phyloP scores from a whole-genome alignment of 228 moss, liverwort and hornwort genomes.

The Sphagnum fallax region DNA sequence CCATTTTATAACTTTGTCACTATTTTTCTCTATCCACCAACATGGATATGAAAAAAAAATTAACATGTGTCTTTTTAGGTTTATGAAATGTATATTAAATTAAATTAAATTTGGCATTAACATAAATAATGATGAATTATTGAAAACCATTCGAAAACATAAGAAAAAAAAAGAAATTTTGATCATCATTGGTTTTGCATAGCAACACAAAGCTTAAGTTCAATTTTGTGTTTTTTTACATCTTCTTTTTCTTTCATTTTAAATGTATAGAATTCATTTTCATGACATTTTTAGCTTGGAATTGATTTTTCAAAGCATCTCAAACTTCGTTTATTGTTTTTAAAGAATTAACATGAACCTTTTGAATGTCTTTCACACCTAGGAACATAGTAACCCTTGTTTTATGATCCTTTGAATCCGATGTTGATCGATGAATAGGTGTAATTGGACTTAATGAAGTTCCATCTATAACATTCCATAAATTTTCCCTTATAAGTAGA shows the following conservation, averaged over 20 bases:
- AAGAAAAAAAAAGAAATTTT: too few relatives aligned
- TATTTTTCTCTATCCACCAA: too few relatives aligned
- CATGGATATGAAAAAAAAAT: too few relatives aligned
- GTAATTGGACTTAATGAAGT: not conserved
- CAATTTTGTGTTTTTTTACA: not conserved
- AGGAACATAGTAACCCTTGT: not conserved
- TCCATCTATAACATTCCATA: not conserved
- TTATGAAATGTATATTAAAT: too few relatives aligned
- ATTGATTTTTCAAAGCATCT: not conserved
- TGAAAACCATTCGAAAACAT: too few relatives aligned
- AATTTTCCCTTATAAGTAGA: not conserved
- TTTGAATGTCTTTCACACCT: not conserved
- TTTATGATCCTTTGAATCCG: not conserved
- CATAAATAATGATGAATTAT: too few relatives aligned
- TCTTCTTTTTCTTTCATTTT: not conserved
- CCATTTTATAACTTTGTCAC: too few relatives aligned
- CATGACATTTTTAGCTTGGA: not conserved
- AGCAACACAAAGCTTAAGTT: too few relatives aligned
- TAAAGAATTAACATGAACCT: not conserved
- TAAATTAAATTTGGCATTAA: too few relatives aligned
- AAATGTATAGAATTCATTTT: not conserved
- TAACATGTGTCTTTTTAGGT: too few relatives aligned
- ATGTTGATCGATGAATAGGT: not conserved
- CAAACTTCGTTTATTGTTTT: not conserved
- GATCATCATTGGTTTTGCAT: too few relatives aligned